These are phyloP conservation scores for Tulasnella sp. DNA, from an alignment of 768 basidiomycete species.

Conservation along the genomic window DNA sequence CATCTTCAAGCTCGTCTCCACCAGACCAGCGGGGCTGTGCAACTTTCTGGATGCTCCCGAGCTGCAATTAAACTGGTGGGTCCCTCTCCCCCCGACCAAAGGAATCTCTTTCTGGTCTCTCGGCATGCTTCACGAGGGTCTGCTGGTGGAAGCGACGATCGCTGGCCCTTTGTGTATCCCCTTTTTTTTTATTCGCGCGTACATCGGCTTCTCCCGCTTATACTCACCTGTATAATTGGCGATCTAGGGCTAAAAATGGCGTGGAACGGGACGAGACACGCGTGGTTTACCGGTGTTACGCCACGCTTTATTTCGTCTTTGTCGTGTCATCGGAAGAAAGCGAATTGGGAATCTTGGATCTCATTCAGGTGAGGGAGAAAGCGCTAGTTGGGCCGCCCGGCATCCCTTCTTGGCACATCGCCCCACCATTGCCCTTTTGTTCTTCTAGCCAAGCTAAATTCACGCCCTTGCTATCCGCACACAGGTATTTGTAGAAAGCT, in stretches of 20 bases:
- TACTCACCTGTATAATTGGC: slow-evolving; percentile 21
- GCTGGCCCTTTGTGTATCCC: neutral
- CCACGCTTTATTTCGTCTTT: slow-evolving; percentile 94
- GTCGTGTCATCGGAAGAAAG: slow-evolving; percentile 95
- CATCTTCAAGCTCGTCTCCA: slow-evolving; percentile 82
- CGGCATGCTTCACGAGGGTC: slow-evolving; percentile 38
- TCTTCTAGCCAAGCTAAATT: neutral
- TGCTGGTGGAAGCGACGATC: slow-evolving; percentile 38
- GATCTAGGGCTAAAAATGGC: slow-evolving; percentile 21
- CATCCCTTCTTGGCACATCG: neutral
- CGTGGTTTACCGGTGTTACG: slow-evolving; percentile 92
- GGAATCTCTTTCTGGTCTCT: neutral
- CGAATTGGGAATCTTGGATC: slow-evolving; percentile 88
- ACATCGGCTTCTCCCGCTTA: neutral
- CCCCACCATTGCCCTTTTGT: neutral
- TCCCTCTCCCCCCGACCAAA: neutral
- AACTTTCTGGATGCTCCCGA: slow-evolving; percentile 95
- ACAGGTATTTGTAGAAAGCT: slow-evolving; percentile 93
- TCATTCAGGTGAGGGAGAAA: slow-evolving; percentile 74
- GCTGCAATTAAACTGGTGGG: slow-evolving; percentile 46
- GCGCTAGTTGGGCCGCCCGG: too few species aligned
- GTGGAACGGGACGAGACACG: slow-evolving; percentile 41
- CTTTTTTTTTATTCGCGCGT: slow-evolving; percentile 26
- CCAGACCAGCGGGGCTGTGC: slow-evolving; percentile 75
- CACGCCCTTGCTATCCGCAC: slow-evolving; percentile 9